Evolutionary conservation across 106 monocot species (phyloP), one percentile per base, ranked within the genome.

Genomic region (Alisma plantagoaquatica): DNA sequence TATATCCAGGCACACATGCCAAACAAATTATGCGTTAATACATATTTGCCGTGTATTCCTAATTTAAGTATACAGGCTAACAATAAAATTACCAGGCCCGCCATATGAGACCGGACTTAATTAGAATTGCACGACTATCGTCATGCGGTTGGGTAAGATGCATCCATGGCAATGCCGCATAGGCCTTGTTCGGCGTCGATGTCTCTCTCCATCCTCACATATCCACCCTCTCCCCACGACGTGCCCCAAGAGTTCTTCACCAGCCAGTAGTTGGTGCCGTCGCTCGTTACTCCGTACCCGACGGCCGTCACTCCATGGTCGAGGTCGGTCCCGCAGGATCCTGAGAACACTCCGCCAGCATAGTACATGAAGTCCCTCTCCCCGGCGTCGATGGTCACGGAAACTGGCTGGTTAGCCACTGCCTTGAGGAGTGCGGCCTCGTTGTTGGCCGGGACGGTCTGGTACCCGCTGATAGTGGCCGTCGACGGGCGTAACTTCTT

Each of bases 311-410:
- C 30, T 12, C 31, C 31, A 21, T 56, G 55, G 32, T 56, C 33
- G 33, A 23, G 21, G 12, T 31, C 55, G 10, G 33, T 33, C 15
- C 55, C 55, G 19, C 55, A 56, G 10, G 11, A 15, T 22, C 55
- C 55, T 9, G 55, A 33, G 55, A 56, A 56, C 17, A 56, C 55
- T 7, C 55, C 55, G 22, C 48, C 22, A 11, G 48, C 21, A 24
- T 49, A 49, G 79, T n/a, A n/a, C n/a, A n/a, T n/a, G 66, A 80
- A 75, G 23, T 66, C 66, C 16, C 48, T 65, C 46, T 71, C 67
- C 25, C 65, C 57, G 44, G 75, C 80, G 23, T 75, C 75, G 35
- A 80, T 71, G 11, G 75, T 71, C 18, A 80, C 75, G 33, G 74
- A 75, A 33, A 80, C 59, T 1, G 75, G 75, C 49, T 80, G 80